Percentiles rank a stretch among this genome's conserved stretches.
These are phyloP conservation scores for Ogataea kodamae DNA, from an alignment of 805 yeast genomes.

Conservation along the genomic window DNA sequence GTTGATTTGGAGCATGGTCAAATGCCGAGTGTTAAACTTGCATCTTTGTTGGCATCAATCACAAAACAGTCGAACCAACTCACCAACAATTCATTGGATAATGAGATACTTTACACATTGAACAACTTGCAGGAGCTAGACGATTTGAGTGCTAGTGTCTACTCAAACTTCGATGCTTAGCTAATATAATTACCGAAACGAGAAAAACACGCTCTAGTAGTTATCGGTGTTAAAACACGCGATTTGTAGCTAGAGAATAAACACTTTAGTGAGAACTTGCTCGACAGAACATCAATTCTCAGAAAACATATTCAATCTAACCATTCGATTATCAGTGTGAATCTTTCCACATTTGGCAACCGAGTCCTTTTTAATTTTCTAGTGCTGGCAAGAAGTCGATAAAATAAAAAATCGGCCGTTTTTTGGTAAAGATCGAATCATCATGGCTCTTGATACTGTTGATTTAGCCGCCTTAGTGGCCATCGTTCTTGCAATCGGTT, in stretches of 20 bases:
- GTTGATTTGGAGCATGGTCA: constrained; percentile 5
- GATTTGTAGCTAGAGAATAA: constrained; percentile 1
- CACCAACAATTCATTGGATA: constrained; percentile 31
- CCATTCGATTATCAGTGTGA: too few relatives aligned
- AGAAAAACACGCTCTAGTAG: constrained; percentile 6
- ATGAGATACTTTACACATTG: constrained; percentile 36
- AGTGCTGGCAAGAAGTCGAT: constrained; percentile 6
- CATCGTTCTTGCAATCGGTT: constrained; percentile 59
- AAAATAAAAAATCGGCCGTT: constrained; percentile 5
- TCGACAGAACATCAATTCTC: too few relatives aligned
- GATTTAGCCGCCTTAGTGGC: constrained; percentile 68
- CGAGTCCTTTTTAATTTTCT: constrained; percentile 11
- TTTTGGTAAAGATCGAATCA: constrained; percentile 1
- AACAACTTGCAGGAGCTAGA: constrained; percentile 62
- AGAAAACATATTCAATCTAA: too few relatives aligned
- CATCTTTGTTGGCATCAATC: constrained; percentile 65
- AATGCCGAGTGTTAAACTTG: constrained; percentile 46
- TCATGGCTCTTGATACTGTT: constrained; percentile 64
- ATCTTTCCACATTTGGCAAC: too few relatives aligned
- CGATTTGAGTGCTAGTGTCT: constrained; percentile 86
- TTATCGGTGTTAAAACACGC: constrained; percentile 14
- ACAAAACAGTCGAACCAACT: constrained; percentile 55
- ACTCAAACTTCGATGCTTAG: constrained; percentile 60
- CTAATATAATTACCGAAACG: constrained; percentile 6
- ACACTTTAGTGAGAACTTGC: too few relatives aligned